Evolutionary conservation across 768 basidiomycete species (phyloP).

Genomic region (Agrocybe chaxingu): DNA sequence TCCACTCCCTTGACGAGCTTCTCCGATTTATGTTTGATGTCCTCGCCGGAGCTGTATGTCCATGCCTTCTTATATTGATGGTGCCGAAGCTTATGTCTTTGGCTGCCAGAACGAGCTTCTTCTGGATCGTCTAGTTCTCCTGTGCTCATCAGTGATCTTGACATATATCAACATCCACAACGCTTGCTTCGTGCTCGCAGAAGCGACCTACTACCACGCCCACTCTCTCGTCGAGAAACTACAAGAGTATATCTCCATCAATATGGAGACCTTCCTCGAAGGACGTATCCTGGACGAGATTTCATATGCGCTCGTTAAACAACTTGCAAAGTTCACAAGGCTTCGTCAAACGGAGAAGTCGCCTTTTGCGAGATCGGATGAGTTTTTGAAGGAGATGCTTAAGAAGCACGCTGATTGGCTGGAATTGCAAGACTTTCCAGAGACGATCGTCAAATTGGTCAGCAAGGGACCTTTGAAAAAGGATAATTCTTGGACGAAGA

Average conservation of each 20-base stretch:
- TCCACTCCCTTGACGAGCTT: constrained; percentile 64
- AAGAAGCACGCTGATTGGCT: constrained; percentile 71
- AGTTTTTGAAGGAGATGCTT: constrained; percentile 52
- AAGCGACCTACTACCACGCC: constrained; percentile 79
- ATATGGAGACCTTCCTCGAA: constrained; percentile 87
- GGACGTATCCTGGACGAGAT: constrained; percentile 76
- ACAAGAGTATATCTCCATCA: constrained; percentile 76
- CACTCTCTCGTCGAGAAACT: constrained; percentile 63
- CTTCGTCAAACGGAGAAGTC: constrained; percentile 61
- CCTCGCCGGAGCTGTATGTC: constrained; percentile 75
- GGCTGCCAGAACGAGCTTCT: constrained; percentile 74
- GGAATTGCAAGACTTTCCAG: constrained; percentile 62
- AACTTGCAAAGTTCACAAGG: constrained; percentile 58
- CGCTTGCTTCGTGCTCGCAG: constrained; percentile 73
- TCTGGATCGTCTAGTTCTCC: constrained; percentile 76
- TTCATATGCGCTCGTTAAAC: constrained; percentile 57
- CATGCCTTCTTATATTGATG: not conserved
- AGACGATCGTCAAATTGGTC: constrained; percentile 39
- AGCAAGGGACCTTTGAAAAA: constrained; percentile 9
- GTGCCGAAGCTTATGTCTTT: not conserved
- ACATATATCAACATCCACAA: constrained; percentile 68
- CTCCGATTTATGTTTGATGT: constrained; percentile 87
- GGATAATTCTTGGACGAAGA: constrained; percentile 9
- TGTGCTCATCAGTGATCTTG: constrained; percentile 79
- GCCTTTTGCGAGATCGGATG: constrained; percentile 58